phyloP scores from a whole-genome alignment of 1,284 basidiomycete genomes.

The Trichosporon sp. region DNA sequence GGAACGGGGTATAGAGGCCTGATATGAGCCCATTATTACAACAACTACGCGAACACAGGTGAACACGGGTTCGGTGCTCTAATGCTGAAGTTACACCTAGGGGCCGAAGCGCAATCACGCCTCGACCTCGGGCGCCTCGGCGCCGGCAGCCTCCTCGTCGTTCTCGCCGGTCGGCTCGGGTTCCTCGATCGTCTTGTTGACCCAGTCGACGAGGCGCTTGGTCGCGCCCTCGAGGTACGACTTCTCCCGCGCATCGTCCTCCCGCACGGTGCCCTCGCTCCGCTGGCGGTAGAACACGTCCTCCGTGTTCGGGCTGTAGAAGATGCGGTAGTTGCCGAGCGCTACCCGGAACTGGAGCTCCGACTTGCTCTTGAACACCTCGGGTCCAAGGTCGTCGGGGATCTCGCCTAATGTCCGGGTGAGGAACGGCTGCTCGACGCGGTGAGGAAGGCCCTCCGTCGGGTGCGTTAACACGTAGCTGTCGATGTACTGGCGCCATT shows the following conservation, averaged over 20 bases:
- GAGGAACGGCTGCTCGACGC: conserved; percentile 67
- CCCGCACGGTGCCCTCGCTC: conserved; percentile 5
- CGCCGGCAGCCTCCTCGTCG: not conserved
- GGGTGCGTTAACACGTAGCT: conserved; percentile 65
- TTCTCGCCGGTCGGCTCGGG: conserved; percentile 7
- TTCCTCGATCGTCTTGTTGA: conserved; percentile 29
- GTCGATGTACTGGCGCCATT: conserved; percentile 87
- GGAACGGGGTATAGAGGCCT: not conserved
- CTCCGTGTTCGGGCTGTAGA: conserved; percentile 59
- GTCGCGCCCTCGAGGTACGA: conserved; percentile 16
- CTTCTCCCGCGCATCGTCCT: conserved; percentile 20
- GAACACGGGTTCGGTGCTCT: not conserved
- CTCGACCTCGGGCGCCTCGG: not conserved
- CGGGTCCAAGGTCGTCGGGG: conserved; percentile 14
- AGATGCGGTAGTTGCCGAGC: conserved; percentile 64
- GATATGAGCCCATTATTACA: not conserved
- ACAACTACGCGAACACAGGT: conserved; percentile 4
- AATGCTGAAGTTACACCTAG: not conserved
- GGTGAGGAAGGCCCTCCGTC: conserved; percentile 53
- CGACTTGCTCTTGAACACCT: conserved; percentile 34
- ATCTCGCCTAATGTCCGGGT: conserved; percentile 51
- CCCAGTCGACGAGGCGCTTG: conserved; percentile 27
- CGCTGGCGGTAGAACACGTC: conserved; percentile 43
- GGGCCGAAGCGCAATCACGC: not conserved
- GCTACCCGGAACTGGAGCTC: conserved; percentile 59